Evolutionary conservation across 2,329 filamentous ascomycete genomes (phyloP).

Genomic region (Teratosphaeria zuluensis): DNA sequence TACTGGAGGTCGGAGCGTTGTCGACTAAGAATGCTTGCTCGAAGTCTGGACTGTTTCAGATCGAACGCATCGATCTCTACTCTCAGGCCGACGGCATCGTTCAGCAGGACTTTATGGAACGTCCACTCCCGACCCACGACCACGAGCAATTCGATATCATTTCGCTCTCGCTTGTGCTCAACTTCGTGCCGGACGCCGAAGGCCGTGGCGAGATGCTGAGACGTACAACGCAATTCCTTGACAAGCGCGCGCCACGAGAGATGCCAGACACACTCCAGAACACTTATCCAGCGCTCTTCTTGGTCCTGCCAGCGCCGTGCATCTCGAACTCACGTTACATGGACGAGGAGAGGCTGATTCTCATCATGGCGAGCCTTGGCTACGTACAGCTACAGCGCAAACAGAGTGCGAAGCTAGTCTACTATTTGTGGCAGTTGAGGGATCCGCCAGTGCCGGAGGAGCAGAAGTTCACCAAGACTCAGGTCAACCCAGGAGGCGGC

Average conservation of each 20-base stretch:
- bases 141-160: constrained; percentile 75
- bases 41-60: constrained; percentile 56
- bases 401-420: constrained; percentile 72
- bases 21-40: constrained; percentile 80
- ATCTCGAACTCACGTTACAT: constrained; percentile 86
- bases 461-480: constrained; percentile 56
- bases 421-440: constrained; percentile 68
- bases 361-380: constrained; percentile 69
- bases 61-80: constrained; percentile 81
- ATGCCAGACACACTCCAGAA: constrained; percentile 10
- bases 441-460: constrained; percentile 15
- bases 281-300: constrained; percentile 62
- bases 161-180: constrained; percentile 84
- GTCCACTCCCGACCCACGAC: constrained; percentile 54
- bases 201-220: constrained; percentile 77
- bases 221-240: constrained; percentile 61
- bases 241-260: constrained; percentile 7
- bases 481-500: constrained; percentile 62
- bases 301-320: constrained; percentile 83
- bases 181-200: constrained; percentile 74
- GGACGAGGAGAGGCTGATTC: constrained; percentile 56
- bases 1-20: constrained; percentile 85
- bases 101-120: constrained; percentile 89
- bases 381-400: constrained; percentile 60
- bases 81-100: constrained; percentile 72